Evolutionary conservation across 1,284 basidiomycete genomes (phyloP).

Genomic region (Cutaneotrichosporon sp.): DNA sequence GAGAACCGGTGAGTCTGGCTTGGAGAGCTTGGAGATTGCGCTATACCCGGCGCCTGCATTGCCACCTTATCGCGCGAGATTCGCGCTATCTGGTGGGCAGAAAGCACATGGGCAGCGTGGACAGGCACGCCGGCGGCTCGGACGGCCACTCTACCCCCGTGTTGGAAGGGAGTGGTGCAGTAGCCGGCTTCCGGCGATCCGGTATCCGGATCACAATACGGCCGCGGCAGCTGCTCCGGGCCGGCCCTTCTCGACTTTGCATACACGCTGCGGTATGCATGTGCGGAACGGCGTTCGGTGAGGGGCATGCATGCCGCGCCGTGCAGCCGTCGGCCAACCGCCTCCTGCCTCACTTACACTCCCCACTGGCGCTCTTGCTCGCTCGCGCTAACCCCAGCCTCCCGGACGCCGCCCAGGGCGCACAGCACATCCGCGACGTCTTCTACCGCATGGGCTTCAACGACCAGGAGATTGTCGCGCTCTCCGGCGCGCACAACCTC

Average conservation of each 20-base stretch:
- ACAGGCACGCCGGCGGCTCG: not conserved
- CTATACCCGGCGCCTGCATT: not conserved
- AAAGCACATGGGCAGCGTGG: not conserved
- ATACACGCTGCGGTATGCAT: not conserved
- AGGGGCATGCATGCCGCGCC: not conserved
- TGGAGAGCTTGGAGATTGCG: no score
- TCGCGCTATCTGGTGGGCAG: not conserved
- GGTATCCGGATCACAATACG: not conserved
- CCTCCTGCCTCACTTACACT: no score
- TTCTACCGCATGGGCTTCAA: slow-evolving; percentile 60
- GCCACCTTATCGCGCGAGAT: no score
- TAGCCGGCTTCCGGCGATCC: not conserved
- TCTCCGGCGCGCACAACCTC: slow-evolving; percentile 60
- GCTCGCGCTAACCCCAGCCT: slow-evolving; percentile 29
- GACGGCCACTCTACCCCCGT: not conserved
- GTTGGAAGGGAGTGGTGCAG: no score
- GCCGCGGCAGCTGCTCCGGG: not conserved
- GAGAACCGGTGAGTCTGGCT: slow-evolving; percentile 36
- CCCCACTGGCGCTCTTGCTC: not conserved
- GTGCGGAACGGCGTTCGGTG: no score
- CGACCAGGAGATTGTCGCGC: slow-evolving; percentile 60
- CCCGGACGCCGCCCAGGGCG: slow-evolving; percentile 57
- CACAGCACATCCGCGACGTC: slow-evolving; percentile 57
- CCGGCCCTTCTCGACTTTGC: not conserved
- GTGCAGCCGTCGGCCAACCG: not conserved